Evolutionary conservation across 2,329 filamentous ascomycete genomes (phyloP), one percentile per base, ranked within the genome.

Genomic region (Venturia asperata): DNA sequence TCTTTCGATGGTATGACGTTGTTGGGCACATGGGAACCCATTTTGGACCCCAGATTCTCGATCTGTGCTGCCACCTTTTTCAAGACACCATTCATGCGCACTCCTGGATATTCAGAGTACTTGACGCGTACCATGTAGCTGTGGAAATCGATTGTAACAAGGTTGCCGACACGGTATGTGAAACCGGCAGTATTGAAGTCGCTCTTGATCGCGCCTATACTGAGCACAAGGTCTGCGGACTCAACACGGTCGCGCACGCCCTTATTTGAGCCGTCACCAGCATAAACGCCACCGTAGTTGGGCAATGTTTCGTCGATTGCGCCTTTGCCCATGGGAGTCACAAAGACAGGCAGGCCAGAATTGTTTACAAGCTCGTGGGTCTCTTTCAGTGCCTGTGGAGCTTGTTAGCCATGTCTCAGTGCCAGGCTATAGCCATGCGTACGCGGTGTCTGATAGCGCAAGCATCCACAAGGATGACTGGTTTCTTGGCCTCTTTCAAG

Each of bases 281-380:
- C 88, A 74, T 96, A 95, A 5, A 96, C 89, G 68, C 92, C 92
- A 27, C 89, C 89, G 70, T 88, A 96, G 71, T 85, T 89, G n/a
- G 82, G 79, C 60, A 89, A 82, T 1, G 83, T 83, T 75, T 96
- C 91, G 71, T 94, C 83, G 60, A 96, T 83, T 24, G 89, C 89
- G 21, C 91, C 85, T 78, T 96, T 96, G 60, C 91, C 91, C 89
- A 95, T 95, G 2, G 91, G 90, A 0, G 91, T 89, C n/a, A 92
- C 89, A 70, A 94, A 95, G 0, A 90, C 88, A 5, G 92, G 91
- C 9, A 96, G 79, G 4, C 85, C 81, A 0, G 90, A 90, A 75
- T 87, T 90, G 67, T 87, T 80, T 63, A 95, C 79, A 19, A 96
- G 79, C 9, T 84, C 83, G 69, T 90, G 85, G 21, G 91, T 86